These are phyloP conservation scores for Wickerhamomyces chaumierensis DNA, from an alignment of 805 yeast species.

Conservation along the genomic window DNA sequence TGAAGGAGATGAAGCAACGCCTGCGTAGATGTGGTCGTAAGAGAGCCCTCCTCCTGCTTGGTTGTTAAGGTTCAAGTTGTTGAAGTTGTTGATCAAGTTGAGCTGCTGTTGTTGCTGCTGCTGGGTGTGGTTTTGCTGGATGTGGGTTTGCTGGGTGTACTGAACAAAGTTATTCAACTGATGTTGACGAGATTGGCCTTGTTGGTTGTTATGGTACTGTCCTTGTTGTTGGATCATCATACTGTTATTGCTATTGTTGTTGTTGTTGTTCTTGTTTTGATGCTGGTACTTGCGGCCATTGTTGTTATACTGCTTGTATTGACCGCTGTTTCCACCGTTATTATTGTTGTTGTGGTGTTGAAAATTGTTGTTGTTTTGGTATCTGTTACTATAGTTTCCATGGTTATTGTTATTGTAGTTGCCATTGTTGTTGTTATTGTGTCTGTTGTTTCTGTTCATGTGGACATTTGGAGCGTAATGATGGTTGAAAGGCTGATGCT, in stretches of 20 bases:
- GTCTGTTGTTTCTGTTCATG: conserved; percentile 9
- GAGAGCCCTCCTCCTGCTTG: too few relatives aligned
- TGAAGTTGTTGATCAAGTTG: neutral
- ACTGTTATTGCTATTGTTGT: neutral
- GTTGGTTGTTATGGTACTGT: conserved; percentile 1
- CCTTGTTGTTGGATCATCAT: neutral
- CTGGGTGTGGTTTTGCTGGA: conserved; percentile 3
- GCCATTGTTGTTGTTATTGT: conserved; percentile 2
- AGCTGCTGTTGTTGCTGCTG: conserved; percentile 4
- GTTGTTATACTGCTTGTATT: conserved; percentile 2
- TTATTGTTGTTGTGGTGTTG: neutral
- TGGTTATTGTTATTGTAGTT: neutral
- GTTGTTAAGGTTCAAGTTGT: neutral
- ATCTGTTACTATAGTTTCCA: neutral
- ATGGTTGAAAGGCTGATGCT: conserved; percentile 20
- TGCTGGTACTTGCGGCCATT: conserved; percentile 1
- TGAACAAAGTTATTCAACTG: neutral
- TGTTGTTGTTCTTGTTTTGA: too few relatives aligned
- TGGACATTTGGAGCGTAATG: conserved; percentile 21
- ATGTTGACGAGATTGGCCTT: neutral
- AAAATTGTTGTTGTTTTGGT: neutral
- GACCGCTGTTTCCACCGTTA: neutral
- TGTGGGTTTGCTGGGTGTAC: neutral
- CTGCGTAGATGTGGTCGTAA: too few relatives aligned
- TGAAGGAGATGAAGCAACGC: neutral